phyloP scores from a whole-genome alignment of 2,329 filamentous ascomycete species.

The Pseudogymnoascus sp. region DNA sequence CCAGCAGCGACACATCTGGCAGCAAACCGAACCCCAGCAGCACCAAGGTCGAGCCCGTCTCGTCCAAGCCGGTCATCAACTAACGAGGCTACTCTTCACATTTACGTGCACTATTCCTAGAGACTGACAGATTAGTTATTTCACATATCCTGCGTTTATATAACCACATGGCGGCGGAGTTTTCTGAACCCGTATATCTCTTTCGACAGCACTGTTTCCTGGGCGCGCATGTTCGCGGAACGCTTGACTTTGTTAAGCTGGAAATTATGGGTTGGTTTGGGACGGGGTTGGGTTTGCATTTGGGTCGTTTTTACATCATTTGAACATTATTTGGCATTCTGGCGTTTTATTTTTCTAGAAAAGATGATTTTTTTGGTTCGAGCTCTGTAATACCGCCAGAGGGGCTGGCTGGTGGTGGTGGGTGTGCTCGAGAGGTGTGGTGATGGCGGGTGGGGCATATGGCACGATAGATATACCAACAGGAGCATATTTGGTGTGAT shows the following conservation, averaged over 20 bases:
- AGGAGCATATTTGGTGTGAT: background rate
- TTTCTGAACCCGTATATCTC: background rate
- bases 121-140: background rate
- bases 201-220: background rate
- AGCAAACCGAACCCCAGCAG: background rate
- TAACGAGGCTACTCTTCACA: background rate
- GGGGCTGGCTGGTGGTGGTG: background rate
- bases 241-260: background rate
- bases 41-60: background rate
- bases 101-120: background rate
- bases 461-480: constrained; percentile 5
- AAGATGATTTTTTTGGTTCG: background rate
- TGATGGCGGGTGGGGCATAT: background rate
- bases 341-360: constrained; percentile 1
- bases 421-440: background rate
- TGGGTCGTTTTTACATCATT: background rate
- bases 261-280: background rate
- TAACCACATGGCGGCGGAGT: constrained; percentile 5
- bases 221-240: background rate
- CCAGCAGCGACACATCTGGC: background rate
- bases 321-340: background rate
- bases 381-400: background rate
- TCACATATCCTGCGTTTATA: background rate
- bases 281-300: background rate
- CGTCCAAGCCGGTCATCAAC: background rate